These are phyloP conservation scores for Colletotrichum sp. DNA, from an alignment of 2,329 filamentous ascomycete species.

Conservation along the genomic window DNA sequence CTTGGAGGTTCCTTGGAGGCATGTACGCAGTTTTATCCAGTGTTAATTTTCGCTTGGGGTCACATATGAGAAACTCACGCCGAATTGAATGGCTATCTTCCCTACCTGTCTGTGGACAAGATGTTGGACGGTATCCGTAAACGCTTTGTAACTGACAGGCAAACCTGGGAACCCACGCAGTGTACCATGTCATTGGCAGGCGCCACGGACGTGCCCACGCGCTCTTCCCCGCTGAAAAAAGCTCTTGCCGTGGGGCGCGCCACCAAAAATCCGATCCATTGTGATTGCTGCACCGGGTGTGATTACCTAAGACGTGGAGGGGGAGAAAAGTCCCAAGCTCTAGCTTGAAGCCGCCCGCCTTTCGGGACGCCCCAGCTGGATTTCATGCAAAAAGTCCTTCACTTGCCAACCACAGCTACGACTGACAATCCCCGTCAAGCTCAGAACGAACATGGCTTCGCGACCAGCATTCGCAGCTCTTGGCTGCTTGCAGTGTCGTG, in stretches of 20 bases:
- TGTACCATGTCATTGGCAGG: not conserved
- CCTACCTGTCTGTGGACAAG: not conserved
- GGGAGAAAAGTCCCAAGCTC: not conserved
- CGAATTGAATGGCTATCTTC: not conserved
- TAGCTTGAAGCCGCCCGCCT: not conserved
- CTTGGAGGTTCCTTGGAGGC: not conserved
- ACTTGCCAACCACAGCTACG: not conserved
- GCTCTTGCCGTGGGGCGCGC: not conserved
- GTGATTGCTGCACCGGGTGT: not conserved
- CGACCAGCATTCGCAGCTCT: constrained; percentile 24
- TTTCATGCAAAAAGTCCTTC: not conserved
- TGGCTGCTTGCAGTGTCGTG: constrained; percentile 31
- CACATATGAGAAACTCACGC: not conserved
- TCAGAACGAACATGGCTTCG: constrained; percentile 24
- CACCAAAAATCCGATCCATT: not conserved
- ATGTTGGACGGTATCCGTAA: not conserved
- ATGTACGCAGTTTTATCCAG: not conserved
- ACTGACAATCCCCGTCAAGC: not conserved
- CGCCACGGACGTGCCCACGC: not conserved
- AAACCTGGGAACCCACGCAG: not conserved
- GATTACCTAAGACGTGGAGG: not conserved
- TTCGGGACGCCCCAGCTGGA: not conserved
- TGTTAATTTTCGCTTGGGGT: not conserved
- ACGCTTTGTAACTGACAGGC: not conserved
- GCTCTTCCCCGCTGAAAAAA: not conserved